Conservation (phyloP, 2,329 filamentous ascomycete genomes). For the Neocucurbitaria cava region DNA sequence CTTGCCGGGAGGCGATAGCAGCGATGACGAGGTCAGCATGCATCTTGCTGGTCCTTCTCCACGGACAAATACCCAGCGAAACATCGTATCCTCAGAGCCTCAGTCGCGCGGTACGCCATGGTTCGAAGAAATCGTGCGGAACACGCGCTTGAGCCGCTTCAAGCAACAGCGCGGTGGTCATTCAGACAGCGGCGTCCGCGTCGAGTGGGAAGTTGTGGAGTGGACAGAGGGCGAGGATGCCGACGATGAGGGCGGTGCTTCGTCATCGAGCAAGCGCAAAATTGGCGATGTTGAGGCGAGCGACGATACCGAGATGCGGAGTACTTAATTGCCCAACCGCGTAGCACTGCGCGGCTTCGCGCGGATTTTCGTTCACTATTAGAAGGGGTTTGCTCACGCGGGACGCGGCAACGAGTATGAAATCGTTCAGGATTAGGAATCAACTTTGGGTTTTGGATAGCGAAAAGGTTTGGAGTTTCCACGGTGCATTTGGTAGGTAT, state of each 20-base stretch:
- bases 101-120: conserved; percentile 71
- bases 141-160: conserved; percentile 74
- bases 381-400: conserved; percentile 40
- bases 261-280: conserved; percentile 44
- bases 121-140: conserved; percentile 83
- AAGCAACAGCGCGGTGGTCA: conserved; percentile 68
- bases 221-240: conserved; percentile 55
- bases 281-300: conserved; percentile 36
- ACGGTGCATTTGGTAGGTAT: conserved; percentile 19
- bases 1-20: conserved; percentile 58
- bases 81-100: conserved; percentile 29
- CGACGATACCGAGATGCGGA: conserved; percentile 45
- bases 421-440: conserved; percentile 4
- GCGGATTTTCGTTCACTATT: conserved; percentile 14
- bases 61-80: conserved; percentile 13
- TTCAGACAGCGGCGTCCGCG: conserved; percentile 68
- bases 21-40: conserved; percentile 34
- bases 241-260: conserved; percentile 38
- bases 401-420: conserved; percentile 17
- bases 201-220: conserved; percentile 88
- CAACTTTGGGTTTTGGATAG: conserved; percentile 15
- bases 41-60: conserved; percentile 25
- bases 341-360: not conserved
- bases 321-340: conserved; percentile 17
- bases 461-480: conserved; percentile 22